Percentiles rank a stretch among this genome's conserved stretches.
Conservation (phyloP, 768 basidiomycete genomes). For the Russula vinacea region DNA sequence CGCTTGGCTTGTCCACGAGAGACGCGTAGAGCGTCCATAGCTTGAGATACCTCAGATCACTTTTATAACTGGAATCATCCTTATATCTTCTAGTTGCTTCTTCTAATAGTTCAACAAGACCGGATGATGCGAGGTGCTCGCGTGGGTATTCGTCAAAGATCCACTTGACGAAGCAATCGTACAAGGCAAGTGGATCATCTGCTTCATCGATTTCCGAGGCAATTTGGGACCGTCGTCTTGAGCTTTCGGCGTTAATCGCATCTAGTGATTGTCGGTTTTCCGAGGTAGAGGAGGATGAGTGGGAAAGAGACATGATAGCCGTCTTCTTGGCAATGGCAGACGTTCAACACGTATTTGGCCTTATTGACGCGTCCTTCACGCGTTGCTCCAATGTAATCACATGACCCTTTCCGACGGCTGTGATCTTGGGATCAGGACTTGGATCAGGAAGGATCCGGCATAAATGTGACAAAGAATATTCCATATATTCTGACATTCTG, state of each 20-base stretch:
- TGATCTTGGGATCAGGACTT: too few relatives aligned
- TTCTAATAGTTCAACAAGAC: slow-evolving; percentile 77
- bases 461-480: too few relatives aligned
- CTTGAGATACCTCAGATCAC: slow-evolving; percentile 87
- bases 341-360: slow-evolving; percentile 23
- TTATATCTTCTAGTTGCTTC: slow-evolving; percentile 80
- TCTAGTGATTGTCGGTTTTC: slow-evolving; percentile 11
- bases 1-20: slow-evolving; percentile 66
- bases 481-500: too few relatives aligned
- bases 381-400: slow-evolving; percentile 9
- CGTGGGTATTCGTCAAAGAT: slow-evolving; percentile 74
- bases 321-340: background rate
- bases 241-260: slow-evolving; percentile 14
- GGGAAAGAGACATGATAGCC: slow-evolving; percentile 23
- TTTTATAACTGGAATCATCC: slow-evolving; percentile 77
- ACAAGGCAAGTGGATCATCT: slow-evolving; percentile 83
- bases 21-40: slow-evolving; percentile 88
- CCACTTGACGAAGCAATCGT: slow-evolving; percentile 88
- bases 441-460: too few relatives aligned
- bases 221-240: slow-evolving; percentile 32
- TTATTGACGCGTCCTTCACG: slow-evolving; percentile 28
- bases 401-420: slow-evolving; percentile 11
- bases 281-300: slow-evolving; percentile 13
- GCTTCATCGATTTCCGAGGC: slow-evolving; percentile 51
- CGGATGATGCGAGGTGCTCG: slow-evolving; percentile 63